Percentiles rank a stretch among this genome's conserved stretches.
Conservation (phyloP, 1,284 basidiomycete species). For the Cryptococcus depauperatus region DNA sequence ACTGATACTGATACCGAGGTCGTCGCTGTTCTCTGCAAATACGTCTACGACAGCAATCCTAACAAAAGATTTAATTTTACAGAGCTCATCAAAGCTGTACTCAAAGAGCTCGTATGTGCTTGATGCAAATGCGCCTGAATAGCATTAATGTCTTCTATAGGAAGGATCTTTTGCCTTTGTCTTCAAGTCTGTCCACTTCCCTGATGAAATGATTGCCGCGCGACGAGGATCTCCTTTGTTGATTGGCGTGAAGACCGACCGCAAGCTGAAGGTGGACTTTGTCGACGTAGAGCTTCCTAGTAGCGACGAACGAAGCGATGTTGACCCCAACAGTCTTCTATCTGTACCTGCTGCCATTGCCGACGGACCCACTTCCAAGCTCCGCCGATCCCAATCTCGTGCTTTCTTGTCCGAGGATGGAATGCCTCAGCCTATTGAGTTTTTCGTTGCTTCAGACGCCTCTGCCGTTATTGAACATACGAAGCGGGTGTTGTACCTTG, state of each 20-base stretch:
- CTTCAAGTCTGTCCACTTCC: conserved; percentile 96
- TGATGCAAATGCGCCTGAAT: neutral
- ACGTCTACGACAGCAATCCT: conserved; percentile 89
- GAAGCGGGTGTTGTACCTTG: conserved; percentile 95
- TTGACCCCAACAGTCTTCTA: conserved; percentile 52
- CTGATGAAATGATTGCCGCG: conserved; percentile 90
- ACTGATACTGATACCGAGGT: conserved; percentile 98
- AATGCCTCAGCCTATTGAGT: conserved; percentile 97
- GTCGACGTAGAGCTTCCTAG: conserved; percentile 94
- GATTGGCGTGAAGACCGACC: conserved; percentile 99
- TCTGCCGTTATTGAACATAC: conserved; percentile 97
- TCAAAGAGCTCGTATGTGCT: conserved; percentile 72
- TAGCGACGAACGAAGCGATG: conserved; percentile 51
- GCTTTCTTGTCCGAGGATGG: conserved; percentile 99
- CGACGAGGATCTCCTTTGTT: conserved; percentile 94
- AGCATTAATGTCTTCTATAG: conserved; percentile 19
- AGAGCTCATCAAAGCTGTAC: conserved; percentile 84
- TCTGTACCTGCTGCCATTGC: conserved; percentile 57
- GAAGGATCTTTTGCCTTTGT: conserved; percentile 99
- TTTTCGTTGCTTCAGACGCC: conserved; percentile 98
- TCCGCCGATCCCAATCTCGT: conserved; percentile 89
- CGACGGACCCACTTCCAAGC: conserved; percentile 57
- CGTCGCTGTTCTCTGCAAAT: conserved; percentile 92
- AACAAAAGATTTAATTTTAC: conserved; percentile 86
- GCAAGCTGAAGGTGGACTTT: conserved; percentile 99